These are phyloP conservation scores for Venturiaceae sp. DNA, from an alignment of 2,329 filamentous ascomycete genomes.

Conservation along the genomic window DNA sequence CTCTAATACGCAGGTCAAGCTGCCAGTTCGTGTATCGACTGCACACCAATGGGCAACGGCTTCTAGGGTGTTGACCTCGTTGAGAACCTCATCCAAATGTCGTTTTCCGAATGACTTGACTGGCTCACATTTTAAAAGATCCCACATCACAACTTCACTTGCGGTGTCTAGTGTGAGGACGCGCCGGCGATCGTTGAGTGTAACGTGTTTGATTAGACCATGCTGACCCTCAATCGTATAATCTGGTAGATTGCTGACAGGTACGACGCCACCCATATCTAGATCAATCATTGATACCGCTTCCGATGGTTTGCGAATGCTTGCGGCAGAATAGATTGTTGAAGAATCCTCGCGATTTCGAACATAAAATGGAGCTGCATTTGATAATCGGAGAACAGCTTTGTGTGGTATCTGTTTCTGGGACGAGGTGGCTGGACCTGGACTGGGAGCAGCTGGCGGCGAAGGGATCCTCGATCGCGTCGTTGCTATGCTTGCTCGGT, in stretches of 20 bases:
- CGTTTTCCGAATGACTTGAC: conserved; percentile 90
- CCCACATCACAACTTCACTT: conserved; percentile 91
- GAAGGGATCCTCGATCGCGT: conserved; percentile 29
- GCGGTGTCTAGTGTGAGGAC: conserved; percentile 90
- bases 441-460: conserved; percentile 22
- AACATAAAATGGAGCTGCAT: conserved; percentile 60
- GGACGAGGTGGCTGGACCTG: conserved; percentile 10
- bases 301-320: conserved; percentile 49
- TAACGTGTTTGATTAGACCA: conserved; percentile 83
- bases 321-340: conserved; percentile 36
- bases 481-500: conserved; percentile 45
- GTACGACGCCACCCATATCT: conserved; percentile 35
- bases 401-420: conserved; percentile 57
- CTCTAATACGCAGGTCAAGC: conserved; percentile 81
- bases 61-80: conserved; percentile 76
- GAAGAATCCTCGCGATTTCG: conserved; percentile 46
- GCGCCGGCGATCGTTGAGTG: conserved; percentile 82
- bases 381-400: conserved; percentile 73
- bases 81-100: conserved; percentile 85
- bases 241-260: conserved; percentile 35
- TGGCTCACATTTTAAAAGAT: conserved; percentile 71
- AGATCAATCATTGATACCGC: conserved; percentile 38
- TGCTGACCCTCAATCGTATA: conserved; percentile 79
- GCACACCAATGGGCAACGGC: conserved; percentile 94
- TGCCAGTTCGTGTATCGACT: conserved; percentile 86